Base-by-base conservation (phyloP, 805 yeast species). In the Priceomyces haplophilus region DNA sequence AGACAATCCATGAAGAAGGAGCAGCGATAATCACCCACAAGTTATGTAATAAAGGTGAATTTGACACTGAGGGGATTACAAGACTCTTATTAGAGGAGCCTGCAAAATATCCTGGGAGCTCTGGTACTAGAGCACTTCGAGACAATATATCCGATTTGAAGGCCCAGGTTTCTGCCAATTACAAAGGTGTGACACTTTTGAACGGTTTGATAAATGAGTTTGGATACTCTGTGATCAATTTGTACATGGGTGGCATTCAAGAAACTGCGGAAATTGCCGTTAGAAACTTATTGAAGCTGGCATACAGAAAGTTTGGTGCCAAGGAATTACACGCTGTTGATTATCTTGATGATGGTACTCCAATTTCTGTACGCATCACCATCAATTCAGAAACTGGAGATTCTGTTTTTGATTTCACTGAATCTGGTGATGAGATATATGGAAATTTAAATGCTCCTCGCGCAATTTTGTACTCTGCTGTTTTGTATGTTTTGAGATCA, bases 371-470 rank as follows among this genome's bases (percentile, higher is more conserved):
- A 35, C 65, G 69, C 20, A 77, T 84, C 15, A 60, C 65, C 1
- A 70, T 77, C 29, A 56, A 56, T 32, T 59, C 62, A 3, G 68
- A 66, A 3, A 70, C 68, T 3, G 83, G 82, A 2, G 69, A 74
- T 17, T 85, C 88, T 16, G 65, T 72, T 12, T 86, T 88, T 61
- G 95, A 89, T 60, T 88, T 88, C 54, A 67, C 76, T 1, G 95
- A 93, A 5, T 85, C 96, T 0, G 83, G 90, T 4, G 78, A 80
- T 3, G 91, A 88, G 59, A 76, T 84, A 31, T 85, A 85, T 58
- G 93, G 91, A 24, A 89, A 89, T 60, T 72, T 86, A 61, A 89
- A 89, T 59, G 96, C 96, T 0, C 97, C 97, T 1, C 78, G 73
- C 49, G 91, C 96, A 0, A 86, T 89, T 48, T 84, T 95, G 1